Base-by-base conservation (phyloP, 2,329 filamentous ascomycete genomes). In the Colletotrichum musicola region DNA sequence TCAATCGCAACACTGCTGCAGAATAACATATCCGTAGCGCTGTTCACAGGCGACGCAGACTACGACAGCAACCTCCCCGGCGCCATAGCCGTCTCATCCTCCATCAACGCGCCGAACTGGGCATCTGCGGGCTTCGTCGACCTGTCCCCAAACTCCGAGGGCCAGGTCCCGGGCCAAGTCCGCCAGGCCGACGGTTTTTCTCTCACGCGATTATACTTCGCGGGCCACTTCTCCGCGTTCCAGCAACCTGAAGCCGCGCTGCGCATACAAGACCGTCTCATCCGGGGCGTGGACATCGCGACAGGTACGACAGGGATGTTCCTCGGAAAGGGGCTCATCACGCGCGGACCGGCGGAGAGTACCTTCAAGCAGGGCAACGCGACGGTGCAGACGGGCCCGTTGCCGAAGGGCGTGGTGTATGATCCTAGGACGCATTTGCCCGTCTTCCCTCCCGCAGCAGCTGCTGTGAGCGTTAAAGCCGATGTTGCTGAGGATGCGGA, bases 11-110 rank as follows among this genome's bases (percentile, higher is more conserved):
- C 50, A 1, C 35, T 68, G 4, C 35, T 68, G 22, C 64, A 46
- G 1, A 44, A 64, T 3, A 60, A 60, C 2, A 10, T 68, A 14
- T 64, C 64, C 7, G 64, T 68, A 4, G 60, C 64, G n/a, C 30
- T 68, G 0, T 68, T 68, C 20, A 42, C 25, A 0, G 64, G 64
- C 6, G 64, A 68, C 16, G 64, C 64, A 4, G 64, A 68, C 38
- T 68, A 68, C 12, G 64, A 68, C 16, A 64, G 64, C 38, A 68
- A 68, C 54, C 42, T 68, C 0, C 64, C 64, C 2, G 64, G 64
- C 25, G 64, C 60, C 0, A 22, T 64, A 10, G 40, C 58, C 16
- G 64, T 68, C 0, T 60, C 64, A 1, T 46, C 35, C 14, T 42
- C 57, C 35, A 35, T 68, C 6, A 51, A 51, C 14, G 51, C 64